Evolutionary conservation across 2,329 filamentous ascomycete species (phyloP).

Genomic region (Stachybotrys chartarum): DNA sequence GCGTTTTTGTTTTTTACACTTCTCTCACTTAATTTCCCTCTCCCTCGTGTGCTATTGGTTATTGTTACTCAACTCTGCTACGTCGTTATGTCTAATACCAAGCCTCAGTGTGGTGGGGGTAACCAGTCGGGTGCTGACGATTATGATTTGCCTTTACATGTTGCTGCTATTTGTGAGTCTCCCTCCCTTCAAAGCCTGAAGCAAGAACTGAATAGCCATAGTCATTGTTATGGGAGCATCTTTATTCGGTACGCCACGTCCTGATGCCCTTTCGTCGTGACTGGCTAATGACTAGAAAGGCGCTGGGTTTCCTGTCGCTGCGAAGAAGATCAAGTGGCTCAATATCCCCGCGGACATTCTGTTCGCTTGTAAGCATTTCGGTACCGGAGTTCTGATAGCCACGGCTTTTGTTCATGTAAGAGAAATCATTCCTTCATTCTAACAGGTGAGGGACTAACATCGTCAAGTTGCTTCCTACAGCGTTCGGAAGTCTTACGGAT

Average conservation of each 20-base stretch:
- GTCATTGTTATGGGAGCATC: conserved; percentile 20
- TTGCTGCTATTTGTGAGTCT: conserved; percentile 21
- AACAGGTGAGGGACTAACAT: not conserved
- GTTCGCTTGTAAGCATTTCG: conserved; percentile 59
- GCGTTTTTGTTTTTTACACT: no score
- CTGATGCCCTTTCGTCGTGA: no score
- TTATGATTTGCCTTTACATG: conserved; percentile 19
- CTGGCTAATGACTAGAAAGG: conserved; percentile 15
- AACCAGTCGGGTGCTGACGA: conserved; percentile 4
- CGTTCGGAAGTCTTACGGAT: conserved; percentile 44
- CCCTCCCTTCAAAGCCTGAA: not conserved
- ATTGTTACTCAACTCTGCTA: no score
- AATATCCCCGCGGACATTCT: conserved; percentile 50
- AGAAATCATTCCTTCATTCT: conserved; percentile 3
- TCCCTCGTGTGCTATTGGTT: no score
- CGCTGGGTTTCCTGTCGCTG: conserved; percentile 44
- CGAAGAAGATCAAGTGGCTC: conserved; percentile 50
- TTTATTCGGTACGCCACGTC: conserved; percentile 11
- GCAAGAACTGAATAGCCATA: conserved; percentile 2
- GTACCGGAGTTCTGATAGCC: conserved; percentile 65
- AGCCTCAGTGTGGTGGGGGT: conserved; percentile 20
- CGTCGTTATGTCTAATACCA: conserved; percentile 2
- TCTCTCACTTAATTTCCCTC: no score
- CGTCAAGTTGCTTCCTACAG: conserved; percentile 47
- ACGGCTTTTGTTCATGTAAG: conserved; percentile 65